These are phyloP conservation scores for Starmera stellimalicola DNA, from an alignment of 1,139 yeast genomes.

Conservation along the genomic window DNA sequence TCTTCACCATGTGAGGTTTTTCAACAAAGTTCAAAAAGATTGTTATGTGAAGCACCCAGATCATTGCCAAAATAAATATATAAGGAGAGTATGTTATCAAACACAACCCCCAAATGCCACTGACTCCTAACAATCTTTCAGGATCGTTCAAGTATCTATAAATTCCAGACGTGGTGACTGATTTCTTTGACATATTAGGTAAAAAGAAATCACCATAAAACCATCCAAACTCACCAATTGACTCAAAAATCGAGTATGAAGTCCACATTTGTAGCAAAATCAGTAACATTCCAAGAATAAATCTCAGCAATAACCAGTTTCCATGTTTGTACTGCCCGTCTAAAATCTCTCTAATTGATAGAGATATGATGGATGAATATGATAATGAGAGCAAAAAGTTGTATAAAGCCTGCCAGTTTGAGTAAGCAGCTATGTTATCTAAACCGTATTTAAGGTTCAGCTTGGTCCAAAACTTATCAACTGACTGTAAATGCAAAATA, in stretches of 20 bases:
- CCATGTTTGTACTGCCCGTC: conserved; percentile 24
- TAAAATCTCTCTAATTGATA: conserved; percentile 26
- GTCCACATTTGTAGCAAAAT: conserved; percentile 65
- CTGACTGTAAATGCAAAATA: conserved; percentile 53
- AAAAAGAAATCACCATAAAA: conserved; percentile 83
- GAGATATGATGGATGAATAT: conserved; percentile 27
- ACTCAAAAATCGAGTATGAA: conserved; percentile 57
- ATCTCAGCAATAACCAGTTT: conserved; percentile 45
- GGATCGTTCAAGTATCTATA: conserved; percentile 82
- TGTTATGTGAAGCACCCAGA: conserved; percentile 66
- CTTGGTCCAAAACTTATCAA: conserved; percentile 55
- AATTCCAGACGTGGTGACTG: conserved; percentile 71
- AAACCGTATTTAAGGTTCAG: conserved; percentile 59
- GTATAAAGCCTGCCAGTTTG: conserved; percentile 70
- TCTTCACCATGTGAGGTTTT: conserved; percentile 68
- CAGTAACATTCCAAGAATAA: conserved; percentile 46
- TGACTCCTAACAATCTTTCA: conserved; percentile 71
- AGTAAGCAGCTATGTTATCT: conserved; percentile 59
- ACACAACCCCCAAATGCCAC: conserved; percentile 77
- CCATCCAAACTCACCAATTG: conserved; percentile 84
- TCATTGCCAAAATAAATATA: conserved; percentile 44
- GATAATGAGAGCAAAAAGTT: conserved; percentile 38
- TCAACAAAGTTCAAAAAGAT: conserved; percentile 67
- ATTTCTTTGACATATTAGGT: conserved; percentile 35
- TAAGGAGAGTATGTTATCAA: conserved; percentile 52